Evolutionary conservation across 805 yeast species (phyloP).

Genomic region (Kodamaea kakaduensis): DNA sequence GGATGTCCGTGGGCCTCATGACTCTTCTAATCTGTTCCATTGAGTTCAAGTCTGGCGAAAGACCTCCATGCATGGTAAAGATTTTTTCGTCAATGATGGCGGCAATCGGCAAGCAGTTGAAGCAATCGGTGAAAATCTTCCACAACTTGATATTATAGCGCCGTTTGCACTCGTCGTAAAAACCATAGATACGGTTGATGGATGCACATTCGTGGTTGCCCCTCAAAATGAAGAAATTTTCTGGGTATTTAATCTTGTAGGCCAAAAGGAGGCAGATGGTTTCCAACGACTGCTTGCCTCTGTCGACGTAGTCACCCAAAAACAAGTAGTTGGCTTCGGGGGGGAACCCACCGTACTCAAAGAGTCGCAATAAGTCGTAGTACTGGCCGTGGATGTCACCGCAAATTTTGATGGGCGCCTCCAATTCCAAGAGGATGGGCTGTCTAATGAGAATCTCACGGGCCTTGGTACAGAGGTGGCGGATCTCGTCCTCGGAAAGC

Average conservation of each 20-base stretch:
- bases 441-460: slow-evolving; percentile 97
- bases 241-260: slow-evolving; percentile 96
- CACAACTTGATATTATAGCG: slow-evolving; percentile 97
- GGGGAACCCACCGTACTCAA: slow-evolving; percentile 98
- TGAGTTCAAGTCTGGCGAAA: slow-evolving; percentile 93
- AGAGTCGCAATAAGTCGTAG: slow-evolving; percentile 89
- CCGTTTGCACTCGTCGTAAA: slow-evolving; percentile 97
- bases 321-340: slow-evolving; percentile 97
- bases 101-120: slow-evolving; percentile 97
- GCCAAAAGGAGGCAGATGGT: slow-evolving; percentile 92
- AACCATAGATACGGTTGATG: slow-evolving; percentile 95
- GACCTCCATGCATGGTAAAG: slow-evolving; percentile 98
- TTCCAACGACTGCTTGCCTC: slow-evolving; percentile 96
- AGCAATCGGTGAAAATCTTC: slow-evolving; percentile 98
- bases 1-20: slow-evolving; percentile 99
- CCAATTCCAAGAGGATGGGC: slow-evolving; percentile 91
- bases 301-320: slow-evolving; percentile 95
- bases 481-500: slow-evolving; percentile 88
- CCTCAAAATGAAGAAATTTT: slow-evolving; percentile 91
- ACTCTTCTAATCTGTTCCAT: slow-evolving; percentile 99
- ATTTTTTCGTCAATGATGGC: slow-evolving; percentile 97
- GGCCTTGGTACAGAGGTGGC: slow-evolving; percentile 94
- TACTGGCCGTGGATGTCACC: slow-evolving; percentile 99
- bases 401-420: slow-evolving; percentile 95
- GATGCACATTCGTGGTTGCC: slow-evolving; percentile 99